phyloP scores from a whole-genome alignment of 345 rosid species.

The Hibiscus syriacus region DNA sequence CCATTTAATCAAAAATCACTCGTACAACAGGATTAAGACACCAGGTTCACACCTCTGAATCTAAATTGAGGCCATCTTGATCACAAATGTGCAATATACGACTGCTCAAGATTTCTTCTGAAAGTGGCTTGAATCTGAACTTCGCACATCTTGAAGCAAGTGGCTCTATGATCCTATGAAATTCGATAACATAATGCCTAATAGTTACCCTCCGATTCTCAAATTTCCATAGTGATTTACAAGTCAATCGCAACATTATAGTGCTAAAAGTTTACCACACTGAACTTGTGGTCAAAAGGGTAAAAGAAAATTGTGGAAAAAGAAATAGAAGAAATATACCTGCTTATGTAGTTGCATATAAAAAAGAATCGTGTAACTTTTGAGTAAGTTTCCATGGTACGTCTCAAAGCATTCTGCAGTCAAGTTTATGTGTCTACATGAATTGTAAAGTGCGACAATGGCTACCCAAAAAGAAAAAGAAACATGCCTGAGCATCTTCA shows the following conservation, averaged over 20 bases:
- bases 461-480: not conserved
- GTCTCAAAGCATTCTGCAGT: slow-evolving; percentile 80
- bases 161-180: slow-evolving; percentile 83
- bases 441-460: slow-evolving; percentile 4
- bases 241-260: not conserved
- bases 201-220: not conserved
- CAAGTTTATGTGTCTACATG: not conserved
- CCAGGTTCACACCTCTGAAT: slow-evolving; percentile 48
- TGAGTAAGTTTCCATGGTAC: slow-evolving; percentile 94
- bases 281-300: not conserved
- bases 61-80: slow-evolving; percentile 75
- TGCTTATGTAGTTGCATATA: slow-evolving; percentile 94
- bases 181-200: slow-evolving; percentile 10
- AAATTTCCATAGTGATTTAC: not conserved
- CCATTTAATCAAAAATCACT: not conserved
- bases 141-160: slow-evolving; percentile 99
- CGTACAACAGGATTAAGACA: slow-evolving; percentile 17
- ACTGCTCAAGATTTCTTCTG: slow-evolving; percentile 80
- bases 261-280: not conserved
- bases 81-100: slow-evolving; percentile 78
- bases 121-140: slow-evolving; percentile 96
- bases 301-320: not conserved
- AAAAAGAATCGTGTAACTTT: slow-evolving; percentile 94
- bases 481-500: slow-evolving; percentile 94
- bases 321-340: slow-evolving; percentile 34